Conservation (phyloP, 2,329 filamentous ascomycete genomes). For the Purpureocillium takamizusanense region DNA sequence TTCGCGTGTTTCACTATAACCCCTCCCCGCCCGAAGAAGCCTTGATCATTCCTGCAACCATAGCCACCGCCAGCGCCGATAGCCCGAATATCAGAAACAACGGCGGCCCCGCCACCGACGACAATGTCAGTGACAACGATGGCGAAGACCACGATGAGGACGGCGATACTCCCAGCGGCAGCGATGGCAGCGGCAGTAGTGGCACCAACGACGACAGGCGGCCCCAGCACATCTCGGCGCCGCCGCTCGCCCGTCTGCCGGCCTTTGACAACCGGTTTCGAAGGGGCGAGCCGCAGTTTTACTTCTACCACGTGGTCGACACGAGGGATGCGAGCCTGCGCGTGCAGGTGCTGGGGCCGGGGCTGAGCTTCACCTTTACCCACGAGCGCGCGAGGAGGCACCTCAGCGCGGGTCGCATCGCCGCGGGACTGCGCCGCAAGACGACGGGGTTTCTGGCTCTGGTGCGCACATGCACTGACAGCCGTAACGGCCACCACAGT, state of each 20-base stretch:
- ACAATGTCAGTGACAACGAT: too few relatives aligned
- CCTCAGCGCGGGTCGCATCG: slow-evolving; percentile 2
- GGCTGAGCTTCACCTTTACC: slow-evolving; percentile 18
- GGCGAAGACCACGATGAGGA: too few relatives aligned
- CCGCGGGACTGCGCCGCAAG: slow-evolving; percentile 14
- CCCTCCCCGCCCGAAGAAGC: too few relatives aligned
- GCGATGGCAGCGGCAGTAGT: too few relatives aligned
- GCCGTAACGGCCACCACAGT: too few relatives aligned
- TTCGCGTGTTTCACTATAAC: too few relatives aligned
- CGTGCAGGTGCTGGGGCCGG: slow-evolving; percentile 22
- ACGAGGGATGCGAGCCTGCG: slow-evolving; percentile 12
- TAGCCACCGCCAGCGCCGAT: too few relatives aligned
- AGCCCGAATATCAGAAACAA: too few relatives aligned
- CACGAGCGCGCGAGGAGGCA: slow-evolving; percentile 14
- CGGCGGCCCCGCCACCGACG: too few relatives aligned
- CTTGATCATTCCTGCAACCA: too few relatives aligned
- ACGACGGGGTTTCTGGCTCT: slow-evolving; percentile 23
- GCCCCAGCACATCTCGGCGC: background rate
- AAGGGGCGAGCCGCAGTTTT: slow-evolving; percentile 10
- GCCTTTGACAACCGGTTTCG: slow-evolving; percentile 14
- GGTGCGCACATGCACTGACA: slow-evolving; percentile 1
- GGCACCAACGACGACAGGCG: too few relatives aligned
- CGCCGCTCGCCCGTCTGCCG: background rate
- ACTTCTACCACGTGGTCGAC: slow-evolving; percentile 22
- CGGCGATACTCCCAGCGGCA: too few relatives aligned